Base-by-base conservation (phyloP, 2,329 filamentous ascomycete genomes). In the Aspergillus fijiensis region DNA sequence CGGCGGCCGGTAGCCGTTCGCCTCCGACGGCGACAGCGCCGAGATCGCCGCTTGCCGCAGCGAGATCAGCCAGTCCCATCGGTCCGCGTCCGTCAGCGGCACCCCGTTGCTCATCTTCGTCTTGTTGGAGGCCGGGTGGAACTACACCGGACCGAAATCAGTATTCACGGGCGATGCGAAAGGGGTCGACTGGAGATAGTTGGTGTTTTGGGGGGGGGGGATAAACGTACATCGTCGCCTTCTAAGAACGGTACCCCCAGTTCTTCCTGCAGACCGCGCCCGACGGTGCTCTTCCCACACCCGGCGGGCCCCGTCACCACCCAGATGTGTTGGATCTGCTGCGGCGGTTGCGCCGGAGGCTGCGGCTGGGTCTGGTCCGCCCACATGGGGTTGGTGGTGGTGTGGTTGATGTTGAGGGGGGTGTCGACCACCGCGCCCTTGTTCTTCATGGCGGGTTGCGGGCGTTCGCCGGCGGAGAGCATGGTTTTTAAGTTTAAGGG, bases 1-100 rank as follows among this genome's bases (percentile, higher is more conserved):
- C 19, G 85, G 82, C 42, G 87, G 86, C 49, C 72, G 63, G 52
- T 76, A 77, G 58, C 81, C 78, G 61, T 73, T 73, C 3, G 62
- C 48, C 31, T 70, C 65, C 14, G 70, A 71, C 7, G 74, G 71
- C 11, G 73, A 74, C 29, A 79, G 86, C 23, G 82, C 81, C 1
- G 83, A 83, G 59, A 84, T 74, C 47, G 80, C 80, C 45, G 78
- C 88, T 65, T 91, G 85, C 64, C 91, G 89, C 14, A 95, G 83
- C 12, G 83, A 82, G 51, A 89, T 91, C 64, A 99, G 87, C 95
- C 95, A 99, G 80, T 97, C 94, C 95, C 95, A 98, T 65, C 95
- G 89, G 78, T 99, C 95, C 61, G 88, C 89, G 73, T 99, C 95
- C 58, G 90, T 96, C 39, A 99, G 83, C 2, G 95, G 92, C 59